phyloP scores from a whole-genome alignment of 2,329 filamentous ascomycete genomes.

The Polytolypa hystricis region DNA sequence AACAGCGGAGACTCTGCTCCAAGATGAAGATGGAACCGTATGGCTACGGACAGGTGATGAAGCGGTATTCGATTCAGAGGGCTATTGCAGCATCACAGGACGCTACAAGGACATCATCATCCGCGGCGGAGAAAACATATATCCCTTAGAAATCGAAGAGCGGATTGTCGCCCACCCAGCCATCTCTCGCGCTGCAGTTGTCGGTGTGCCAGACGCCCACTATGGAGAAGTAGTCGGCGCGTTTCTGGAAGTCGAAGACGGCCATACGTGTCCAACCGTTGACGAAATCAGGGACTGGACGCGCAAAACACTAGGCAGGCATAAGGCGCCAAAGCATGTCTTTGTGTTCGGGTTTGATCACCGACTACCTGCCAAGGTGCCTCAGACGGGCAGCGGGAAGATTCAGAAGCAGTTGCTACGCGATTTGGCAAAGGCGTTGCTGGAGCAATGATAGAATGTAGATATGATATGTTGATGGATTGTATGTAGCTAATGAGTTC shows the following conservation, averaged over 20 bases:
- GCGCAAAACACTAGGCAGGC: conserved; percentile 48
- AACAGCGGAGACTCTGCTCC: conserved; percentile 59
- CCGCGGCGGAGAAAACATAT: conserved; percentile 61
- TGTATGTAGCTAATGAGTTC: background rate
- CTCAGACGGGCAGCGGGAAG: conserved; percentile 62
- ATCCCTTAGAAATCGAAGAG: conserved; percentile 66
- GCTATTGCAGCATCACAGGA: conserved; percentile 63
- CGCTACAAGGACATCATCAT: conserved; percentile 74
- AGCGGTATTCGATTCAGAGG: conserved; percentile 42
- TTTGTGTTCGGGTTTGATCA: conserved; percentile 63
- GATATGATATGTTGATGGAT: no score
- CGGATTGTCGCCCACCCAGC: conserved; percentile 54
- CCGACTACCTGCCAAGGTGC: conserved; percentile 38
- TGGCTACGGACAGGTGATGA: conserved; percentile 59
- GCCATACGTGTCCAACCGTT: conserved; percentile 33
- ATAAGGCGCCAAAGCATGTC: conserved; percentile 61
- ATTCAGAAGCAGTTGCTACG: conserved; percentile 51
- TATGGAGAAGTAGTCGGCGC: conserved; percentile 64
- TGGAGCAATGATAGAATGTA: conserved; percentile 21
- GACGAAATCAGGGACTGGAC: conserved; percentile 54
- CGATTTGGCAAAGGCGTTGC: conserved; percentile 32
- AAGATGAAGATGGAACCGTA: conserved; percentile 46
- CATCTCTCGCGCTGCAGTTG: conserved; percentile 55
- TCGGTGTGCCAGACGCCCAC: conserved; percentile 57
- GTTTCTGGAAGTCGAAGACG: conserved; percentile 37